Percentiles rank a stretch among this genome's conserved stretches.
Conservation (phyloP, 1,284 basidiomycete species). For the Heliocybe sulcata region DNA sequence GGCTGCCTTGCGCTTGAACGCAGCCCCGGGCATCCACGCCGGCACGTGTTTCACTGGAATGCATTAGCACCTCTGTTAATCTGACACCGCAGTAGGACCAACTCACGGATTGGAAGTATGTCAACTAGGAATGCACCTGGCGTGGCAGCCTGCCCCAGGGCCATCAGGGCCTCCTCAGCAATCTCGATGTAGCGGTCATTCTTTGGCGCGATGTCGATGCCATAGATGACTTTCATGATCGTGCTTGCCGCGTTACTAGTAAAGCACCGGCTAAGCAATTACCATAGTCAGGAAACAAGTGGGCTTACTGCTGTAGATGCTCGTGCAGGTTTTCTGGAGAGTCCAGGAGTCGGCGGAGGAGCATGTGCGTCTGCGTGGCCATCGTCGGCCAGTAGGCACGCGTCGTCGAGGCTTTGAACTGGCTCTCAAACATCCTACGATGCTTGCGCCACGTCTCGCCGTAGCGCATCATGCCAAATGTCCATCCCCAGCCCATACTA, state of each 20-base stretch:
- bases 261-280: not conserved
- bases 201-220: conserved; percentile 16
- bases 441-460: conserved; percentile 42
- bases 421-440: conserved; percentile 38
- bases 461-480: conserved; percentile 44
- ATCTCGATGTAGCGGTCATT: conserved; percentile 27
- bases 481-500: conserved; percentile 47
- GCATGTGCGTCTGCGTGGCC: conserved; percentile 27
- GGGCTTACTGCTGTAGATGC: conserved; percentile 35
- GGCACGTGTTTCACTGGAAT: conserved; percentile 28
- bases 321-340: conserved; percentile 28
- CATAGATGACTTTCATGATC: conserved; percentile 28
- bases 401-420: conserved; percentile 31
- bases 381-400: conserved; percentile 32
- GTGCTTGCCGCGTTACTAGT: conserved; percentile 32
- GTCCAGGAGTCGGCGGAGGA: conserved; percentile 30
- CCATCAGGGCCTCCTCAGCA: conserved; percentile 28
- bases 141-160: not conserved
- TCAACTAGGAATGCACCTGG: conserved; percentile 3
- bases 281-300: not conserved
- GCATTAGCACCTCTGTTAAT: not conserved
- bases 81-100: not conserved
- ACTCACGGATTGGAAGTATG: conserved; percentile 6
- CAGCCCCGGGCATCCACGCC: conserved; percentile 32
- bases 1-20: conserved; percentile 35